These are phyloP conservation scores for sorghum (Sorghum bicolor) DNA, from an alignment of 176 grass and related monocot species.

Conservation along the genomic window Sorghum_bicolor_NCBIv3 NC_012874.2:44135001-44135500, in stretches of 20 bases:
- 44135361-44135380: neutral
- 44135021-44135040: conserved; percentile 26
- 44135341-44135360: neutral
- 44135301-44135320: neutral
- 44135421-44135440: too few relatives aligned
- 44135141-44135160: neutral
- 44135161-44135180: neutral
- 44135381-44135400: neutral
- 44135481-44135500: too few relatives aligned
- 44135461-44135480: too few relatives aligned
- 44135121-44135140: neutral
- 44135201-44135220: neutral
- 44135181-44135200: neutral
- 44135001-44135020: neutral
- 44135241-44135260: too few relatives aligned
- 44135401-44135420: neutral
- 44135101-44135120: neutral
- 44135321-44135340: neutral
- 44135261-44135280: too few relatives aligned
- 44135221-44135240: neutral
- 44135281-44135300: too few relatives aligned
- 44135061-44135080: conserved; percentile 15
- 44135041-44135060: conserved; percentile 4
- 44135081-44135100: conserved; percentile 5
- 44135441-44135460: too few relatives aligned